Evolutionary conservation across 345 rosid species (phyloP), one percentile per base, ranked within the genome.

Genomic region (Citrus medica): DNA sequence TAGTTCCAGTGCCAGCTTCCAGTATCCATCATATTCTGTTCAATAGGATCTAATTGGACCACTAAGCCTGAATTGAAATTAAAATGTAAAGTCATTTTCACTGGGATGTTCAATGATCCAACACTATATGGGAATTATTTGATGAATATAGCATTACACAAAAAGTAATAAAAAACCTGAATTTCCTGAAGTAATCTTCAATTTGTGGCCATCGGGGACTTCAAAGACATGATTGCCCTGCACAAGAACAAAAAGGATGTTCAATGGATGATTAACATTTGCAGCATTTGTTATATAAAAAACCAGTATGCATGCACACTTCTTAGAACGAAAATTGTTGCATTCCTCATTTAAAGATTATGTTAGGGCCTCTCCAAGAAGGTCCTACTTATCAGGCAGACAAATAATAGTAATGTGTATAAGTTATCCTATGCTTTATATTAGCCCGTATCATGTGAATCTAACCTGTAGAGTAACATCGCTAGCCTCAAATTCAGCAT

Each of bases 1-100:
- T 91, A 93, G 75, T 87, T 88, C 99, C 98, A 95, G 64, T 87
- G 86, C 98, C 98, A 93, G 87, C 92, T 93, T 82, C 99, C 98
- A 33, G 83, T 87, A 71, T 92, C 91, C 83, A 83, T 83, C 85
- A 78, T 61, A 53, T 76, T 83, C 35, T 81, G 80, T 66, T 89
- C 86, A 28, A 92, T 82, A 40, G 88, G 87, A 78, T 85, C 88
- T 66, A 91, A 77, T 69, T 88, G 86, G 65, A 89, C 87, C 63
- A 77, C 79, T 75, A 88, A 79, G 79, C 90, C 98, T 92, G 86
- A 71, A 79, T 75, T 53, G 37, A 33, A 68, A 77, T 32, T 21
- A 53, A 69, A 71, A 64, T 6, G 12, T 40, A 13, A 75, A 62
- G 59, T 37, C 37, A 25, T 21, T 71, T 71, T 22, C 25, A 71